phyloP scores from a whole-genome alignment of 768 basidiomycete species.

The Suillus subalutaceus region DNA sequence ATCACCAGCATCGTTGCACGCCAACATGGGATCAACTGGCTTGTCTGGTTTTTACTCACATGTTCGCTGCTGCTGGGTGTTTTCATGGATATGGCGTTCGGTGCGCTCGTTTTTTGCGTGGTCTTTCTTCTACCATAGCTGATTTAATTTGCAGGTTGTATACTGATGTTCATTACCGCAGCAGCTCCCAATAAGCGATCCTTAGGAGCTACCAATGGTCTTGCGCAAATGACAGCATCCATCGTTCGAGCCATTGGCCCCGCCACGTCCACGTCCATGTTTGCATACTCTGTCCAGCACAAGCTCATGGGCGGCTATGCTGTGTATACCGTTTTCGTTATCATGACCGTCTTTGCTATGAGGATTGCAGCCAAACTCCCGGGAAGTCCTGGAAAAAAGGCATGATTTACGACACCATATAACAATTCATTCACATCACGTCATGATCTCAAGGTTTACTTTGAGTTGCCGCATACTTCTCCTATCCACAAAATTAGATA shows the following conservation, averaged over 20 bases:
- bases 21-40: slow-evolving; percentile 23
- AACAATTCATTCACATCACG: background rate
- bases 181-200: slow-evolving; percentile 67
- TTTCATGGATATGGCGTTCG: slow-evolving; percentile 36
- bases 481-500: background rate
- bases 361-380: slow-evolving; percentile 28
- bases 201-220: slow-evolving; percentile 72
- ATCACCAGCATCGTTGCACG: slow-evolving; percentile 30
- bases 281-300: slow-evolving; percentile 39
- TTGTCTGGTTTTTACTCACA: slow-evolving; percentile 31
- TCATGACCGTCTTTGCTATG: slow-evolving; percentile 18
- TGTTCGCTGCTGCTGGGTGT: slow-evolving; percentile 26
- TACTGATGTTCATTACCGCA: slow-evolving; percentile 70
- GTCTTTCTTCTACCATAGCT: slow-evolving; percentile 10
- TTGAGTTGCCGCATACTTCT: background rate
- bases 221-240: slow-evolving; percentile 33
- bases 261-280: slow-evolving; percentile 34
- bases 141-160: slow-evolving; percentile 48
- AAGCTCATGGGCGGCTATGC: slow-evolving; percentile 40
- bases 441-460: slow-evolving; percentile 1
- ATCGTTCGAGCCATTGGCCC: slow-evolving; percentile 38
- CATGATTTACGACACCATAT: background rate
- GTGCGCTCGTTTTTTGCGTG: slow-evolving; percentile 21
- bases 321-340: slow-evolving; percentile 35
- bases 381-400: background rate